phyloP scores from a whole-genome alignment of 1,284 basidiomycete species.

The Sporisorium exsertum region DNA sequence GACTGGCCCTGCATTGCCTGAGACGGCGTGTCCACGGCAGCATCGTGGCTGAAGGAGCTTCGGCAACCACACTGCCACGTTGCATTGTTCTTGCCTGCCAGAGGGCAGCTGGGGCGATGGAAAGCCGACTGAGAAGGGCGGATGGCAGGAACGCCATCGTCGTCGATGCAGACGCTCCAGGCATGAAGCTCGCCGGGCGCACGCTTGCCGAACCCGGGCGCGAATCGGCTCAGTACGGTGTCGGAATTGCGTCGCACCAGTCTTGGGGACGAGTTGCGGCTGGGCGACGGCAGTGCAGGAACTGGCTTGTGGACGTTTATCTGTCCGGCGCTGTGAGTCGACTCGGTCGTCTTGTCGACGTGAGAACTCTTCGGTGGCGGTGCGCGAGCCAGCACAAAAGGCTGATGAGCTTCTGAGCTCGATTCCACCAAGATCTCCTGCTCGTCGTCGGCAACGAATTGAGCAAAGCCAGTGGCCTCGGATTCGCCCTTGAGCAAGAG shows the following conservation, averaged over 20 bases:
- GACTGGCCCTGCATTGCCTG: conserved; percentile 1
- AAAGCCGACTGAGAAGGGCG: conserved; percentile 39
- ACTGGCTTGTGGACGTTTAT: conserved; percentile 14
- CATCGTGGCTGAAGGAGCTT: not conserved
- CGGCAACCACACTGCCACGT: conserved; percentile 52
- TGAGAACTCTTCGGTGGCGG: not conserved
- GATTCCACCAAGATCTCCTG: conserved; percentile 27
- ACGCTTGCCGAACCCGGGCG: conserved; percentile 25
- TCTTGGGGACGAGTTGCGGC: conserved; percentile 4
- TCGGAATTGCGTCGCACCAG: conserved; percentile 41
- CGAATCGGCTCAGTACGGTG: conserved; percentile 22
- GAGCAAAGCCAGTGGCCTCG: conserved; percentile 26
- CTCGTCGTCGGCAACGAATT: conserved; percentile 29
- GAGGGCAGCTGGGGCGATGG: conserved; percentile 32
- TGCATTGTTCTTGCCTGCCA: conserved; percentile 45
- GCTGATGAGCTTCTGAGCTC: conserved; percentile 21
- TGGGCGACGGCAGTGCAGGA: conserved; percentile 8
- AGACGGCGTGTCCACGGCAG: not conserved
- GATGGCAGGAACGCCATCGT: conserved; percentile 38
- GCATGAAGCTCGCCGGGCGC: conserved; percentile 44
- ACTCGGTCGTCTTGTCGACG: not conserved
- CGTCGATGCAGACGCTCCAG: conserved; percentile 46
- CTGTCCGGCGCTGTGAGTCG: not conserved
- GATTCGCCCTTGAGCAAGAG: conserved; percentile 38
- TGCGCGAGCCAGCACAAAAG: conserved; percentile 3